Evolutionary conservation across 371 early-diverging fungal species (phyloP), one percentile per base, ranked within the genome.

Genomic region (Blyttiomyces sp.): DNA sequence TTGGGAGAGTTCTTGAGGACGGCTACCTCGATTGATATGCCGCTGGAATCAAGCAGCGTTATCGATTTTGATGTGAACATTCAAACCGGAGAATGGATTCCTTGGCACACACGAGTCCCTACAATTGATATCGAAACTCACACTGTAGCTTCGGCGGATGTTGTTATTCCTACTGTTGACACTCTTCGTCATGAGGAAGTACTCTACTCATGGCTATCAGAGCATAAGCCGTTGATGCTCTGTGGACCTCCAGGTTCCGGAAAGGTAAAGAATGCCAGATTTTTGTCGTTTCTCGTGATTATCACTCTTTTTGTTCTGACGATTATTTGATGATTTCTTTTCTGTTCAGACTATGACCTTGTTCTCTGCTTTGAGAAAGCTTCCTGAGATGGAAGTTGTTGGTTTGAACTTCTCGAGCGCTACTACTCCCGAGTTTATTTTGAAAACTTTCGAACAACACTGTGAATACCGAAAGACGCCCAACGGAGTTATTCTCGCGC

Each of bases 191-290:
- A 96, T 68, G 99, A 99, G 77, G 91, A 92, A 66, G 88, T 97
- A 0, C 71, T 99, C 39, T 91, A 93, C 68, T 90, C 93, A 16
- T 95, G 94, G 94, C 79, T 99, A 46, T 86, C 92, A 1, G 97
- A 95, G 67, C 96, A 93, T 72, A 90, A 88, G 66, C 96, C 98
- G 13, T 71, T 98, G 42, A 84, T 99, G 44, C 82, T 99, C 21
- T 97, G 98, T 73, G 99, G 99, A 59, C 98, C 98, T 54, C 98
- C 99, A 19, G 99, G 99, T 55, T 94, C 94, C 13, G 98, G 98
- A 74, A 98, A 99, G 80, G 72, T 73, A 39, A 42, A 48, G 17
- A 2, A 34, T 46, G 13, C 30, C 17, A 9, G 19, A 19, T 5
- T 34, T 54, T 32, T 34, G 13, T 11, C 19, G 23, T 9, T 43